Conservation (phyloP, 495 filamentous ascomycete genomes). For the Opeltia flavorubescens region DNA sequence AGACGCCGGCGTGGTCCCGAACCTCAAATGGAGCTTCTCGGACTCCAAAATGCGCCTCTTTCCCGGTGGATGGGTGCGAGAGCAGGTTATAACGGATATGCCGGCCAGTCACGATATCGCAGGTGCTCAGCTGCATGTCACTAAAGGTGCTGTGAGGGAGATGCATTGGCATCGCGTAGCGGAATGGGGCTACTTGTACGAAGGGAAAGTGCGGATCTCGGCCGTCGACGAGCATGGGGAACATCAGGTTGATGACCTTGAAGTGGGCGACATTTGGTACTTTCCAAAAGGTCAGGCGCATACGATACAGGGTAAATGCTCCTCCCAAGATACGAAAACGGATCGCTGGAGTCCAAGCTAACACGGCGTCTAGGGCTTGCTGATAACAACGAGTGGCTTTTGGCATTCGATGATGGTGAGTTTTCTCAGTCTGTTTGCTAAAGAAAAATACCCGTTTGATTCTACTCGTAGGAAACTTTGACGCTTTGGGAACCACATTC, state of each 20-base stretch:
- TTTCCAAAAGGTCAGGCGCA: slow-evolving; percentile 52
- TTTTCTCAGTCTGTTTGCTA: slow-evolving; percentile 25
- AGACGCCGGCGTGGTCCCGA: slow-evolving; percentile 42
- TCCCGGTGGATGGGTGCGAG: slow-evolving; percentile 47
- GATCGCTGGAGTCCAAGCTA: too few relatives aligned
- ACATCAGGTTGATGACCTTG: slow-evolving; percentile 38
- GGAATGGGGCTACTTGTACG: slow-evolving; percentile 51
- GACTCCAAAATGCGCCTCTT: slow-evolving; percentile 44
- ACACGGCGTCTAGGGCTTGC: slow-evolving; percentile 28
- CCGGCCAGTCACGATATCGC: slow-evolving; percentile 46
- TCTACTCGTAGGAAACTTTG: slow-evolving; percentile 23
- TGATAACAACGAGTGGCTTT: slow-evolving; percentile 51
- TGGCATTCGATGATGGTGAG: slow-evolving; percentile 50
- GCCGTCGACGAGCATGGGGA: slow-evolving; percentile 46
- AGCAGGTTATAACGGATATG: slow-evolving; percentile 46
- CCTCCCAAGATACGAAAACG: too few relatives aligned
- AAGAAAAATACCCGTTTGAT: too few relatives aligned
- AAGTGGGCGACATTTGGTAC: slow-evolving; percentile 52
- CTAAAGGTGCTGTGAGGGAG: slow-evolving; percentile 47
- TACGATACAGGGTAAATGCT: slow-evolving; percentile 31
- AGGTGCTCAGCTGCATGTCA: slow-evolving; percentile 47
- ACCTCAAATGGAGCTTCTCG: slow-evolving; percentile 51
- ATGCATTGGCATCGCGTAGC: slow-evolving; percentile 54
- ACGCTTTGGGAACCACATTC: slow-evolving; percentile 40
- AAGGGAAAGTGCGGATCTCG: slow-evolving; percentile 40